A percentile compares a stretch with the other conserved stretches of the same genome.
Conservation (phyloP, 2,329 filamentous ascomycete species). For the Emmonsiellopsis sp. region DNA sequence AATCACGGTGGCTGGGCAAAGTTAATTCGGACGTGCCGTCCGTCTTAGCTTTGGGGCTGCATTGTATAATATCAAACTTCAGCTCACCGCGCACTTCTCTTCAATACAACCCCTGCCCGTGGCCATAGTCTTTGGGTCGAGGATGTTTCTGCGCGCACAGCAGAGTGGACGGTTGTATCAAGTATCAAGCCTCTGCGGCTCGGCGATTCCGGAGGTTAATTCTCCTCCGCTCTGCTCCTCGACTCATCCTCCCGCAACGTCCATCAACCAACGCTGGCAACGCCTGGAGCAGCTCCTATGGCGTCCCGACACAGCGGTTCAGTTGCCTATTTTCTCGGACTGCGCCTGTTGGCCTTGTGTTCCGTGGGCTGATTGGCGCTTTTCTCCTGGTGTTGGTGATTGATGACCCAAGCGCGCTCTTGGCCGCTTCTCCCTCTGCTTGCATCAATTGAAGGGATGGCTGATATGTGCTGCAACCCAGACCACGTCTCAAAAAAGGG, state of each 20-base stretch:
- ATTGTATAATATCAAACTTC: too few relatives aligned
- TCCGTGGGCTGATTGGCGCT: neutral
- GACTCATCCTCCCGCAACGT: neutral
- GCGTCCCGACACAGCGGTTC: neutral
- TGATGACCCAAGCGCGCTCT: neutral
- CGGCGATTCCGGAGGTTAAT: neutral
- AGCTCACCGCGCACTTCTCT: too few relatives aligned
- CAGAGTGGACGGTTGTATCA: neutral
- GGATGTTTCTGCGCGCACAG: neutral
- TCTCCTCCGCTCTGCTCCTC: neutral
- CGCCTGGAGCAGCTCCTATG: neutral
- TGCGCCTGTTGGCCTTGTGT: neutral
- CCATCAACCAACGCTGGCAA: neutral
- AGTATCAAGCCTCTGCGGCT: neutral
- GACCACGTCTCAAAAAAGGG: neutral
- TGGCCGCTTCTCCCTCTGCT: neutral
- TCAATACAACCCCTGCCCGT: too few relatives aligned
- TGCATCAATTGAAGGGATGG: neutral
- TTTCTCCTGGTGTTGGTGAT: neutral
- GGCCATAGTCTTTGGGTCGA: too few relatives aligned
- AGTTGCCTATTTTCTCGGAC: neutral
- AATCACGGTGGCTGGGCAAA: too few relatives aligned
- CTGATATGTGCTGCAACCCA: neutral
- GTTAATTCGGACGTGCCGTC: too few relatives aligned
- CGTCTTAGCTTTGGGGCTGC: too few relatives aligned